Evolutionary conservation across 2,329 filamentous ascomycete species (phyloP).

Genomic region (Fusarium clavum): DNA sequence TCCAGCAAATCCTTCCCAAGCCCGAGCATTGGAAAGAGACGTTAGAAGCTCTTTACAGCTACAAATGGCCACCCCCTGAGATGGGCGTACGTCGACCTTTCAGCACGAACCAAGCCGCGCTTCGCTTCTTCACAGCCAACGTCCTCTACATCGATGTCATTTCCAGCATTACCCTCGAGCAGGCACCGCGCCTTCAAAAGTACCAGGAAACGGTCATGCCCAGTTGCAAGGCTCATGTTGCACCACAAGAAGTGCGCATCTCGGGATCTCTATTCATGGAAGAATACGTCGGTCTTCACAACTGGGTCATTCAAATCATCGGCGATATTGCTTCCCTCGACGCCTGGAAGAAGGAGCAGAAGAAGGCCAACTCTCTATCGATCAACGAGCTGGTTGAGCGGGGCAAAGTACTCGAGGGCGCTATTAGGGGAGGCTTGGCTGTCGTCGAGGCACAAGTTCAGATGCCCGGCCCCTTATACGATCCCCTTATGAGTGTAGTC

Average conservation of each 20-base stretch:
- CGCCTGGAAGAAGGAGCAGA: slow-evolving; percentile 65
- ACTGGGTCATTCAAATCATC: slow-evolving; percentile 67
- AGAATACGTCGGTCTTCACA: slow-evolving; percentile 66
- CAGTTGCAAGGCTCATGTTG: slow-evolving; percentile 40
- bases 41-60: slow-evolving; percentile 48
- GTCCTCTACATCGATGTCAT: slow-evolving; percentile 64
- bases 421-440: slow-evolving; percentile 50
- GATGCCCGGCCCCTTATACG: neutral
- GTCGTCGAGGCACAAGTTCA: slow-evolving; percentile 45
- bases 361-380: slow-evolving; percentile 57
- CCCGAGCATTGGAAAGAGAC: slow-evolving; percentile 54
- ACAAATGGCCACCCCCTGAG: slow-evolving; percentile 51
- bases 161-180: slow-evolving; percentile 59
- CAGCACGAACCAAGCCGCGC: slow-evolving; percentile 59
- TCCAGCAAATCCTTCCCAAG: slow-evolving; percentile 57
- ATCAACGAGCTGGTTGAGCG: slow-evolving; percentile 59
- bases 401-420: slow-evolving; percentile 55
- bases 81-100: slow-evolving; percentile 53
- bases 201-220: slow-evolving; percentile 57
- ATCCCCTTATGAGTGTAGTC: slow-evolving; percentile 33
- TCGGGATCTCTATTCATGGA: slow-evolving; percentile 57
- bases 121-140: slow-evolving; percentile 60
- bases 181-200: slow-evolving; percentile 55
- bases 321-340: slow-evolving; percentile 65
- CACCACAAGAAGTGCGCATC: slow-evolving; percentile 32